Evolutionary conservation across 2,329 filamentous ascomycete genomes (phyloP), one percentile per base, ranked within the genome.

Genomic region (Cladophialophora bantiana): DNA sequence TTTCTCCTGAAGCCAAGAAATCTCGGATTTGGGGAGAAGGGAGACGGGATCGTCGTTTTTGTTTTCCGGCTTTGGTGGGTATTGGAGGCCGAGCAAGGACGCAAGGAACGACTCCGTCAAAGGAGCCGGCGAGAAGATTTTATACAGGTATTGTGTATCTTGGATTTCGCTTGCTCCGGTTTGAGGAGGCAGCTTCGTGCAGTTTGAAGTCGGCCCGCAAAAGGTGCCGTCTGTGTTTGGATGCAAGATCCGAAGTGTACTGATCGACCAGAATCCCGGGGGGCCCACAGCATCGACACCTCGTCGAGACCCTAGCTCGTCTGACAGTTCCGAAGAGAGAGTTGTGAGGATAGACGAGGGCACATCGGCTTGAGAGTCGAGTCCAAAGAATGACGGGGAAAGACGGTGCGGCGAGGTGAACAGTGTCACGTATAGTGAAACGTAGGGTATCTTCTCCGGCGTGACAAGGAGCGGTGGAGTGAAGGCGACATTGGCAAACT

Each of bases 341-440:
- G 94, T 98, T 0, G 95, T 98, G 60, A 97, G 86, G 55, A 99
- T 86, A 20, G 87, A 88, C 66, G 87, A 88, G 0, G 95, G 95
- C 0, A 90, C 86, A 15, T 81, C 77, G 35, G 82, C 79, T n/a
- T 79, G 83, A 3, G 69, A 71, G 12, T 73, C 72, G 1, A 96
- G 83, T 64, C 87, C 86, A 82, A 98, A 98, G 75, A 88, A 93
- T 2, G 77, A 77, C 0, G 90, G 85, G 20, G 86, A 89, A n/a
- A 96, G 84, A n/a, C 81, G 84, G 72, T 89, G 86, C 0, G 92
- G 88, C 0, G 93, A 92, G 0, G 94, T 84, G 74, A 99, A 94
- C 0, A 98, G 86, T 0, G 94, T 98, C 60, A 97, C 94, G 74
- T 98, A 90, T 0, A 98, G 85, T 56, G 86, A 86, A 2, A 93